Evolutionary conservation across 2,329 filamentous ascomycete genomes (phyloP), one percentile per base, ranked within the genome.

Genomic region (Zopfia rhizophila): DNA sequence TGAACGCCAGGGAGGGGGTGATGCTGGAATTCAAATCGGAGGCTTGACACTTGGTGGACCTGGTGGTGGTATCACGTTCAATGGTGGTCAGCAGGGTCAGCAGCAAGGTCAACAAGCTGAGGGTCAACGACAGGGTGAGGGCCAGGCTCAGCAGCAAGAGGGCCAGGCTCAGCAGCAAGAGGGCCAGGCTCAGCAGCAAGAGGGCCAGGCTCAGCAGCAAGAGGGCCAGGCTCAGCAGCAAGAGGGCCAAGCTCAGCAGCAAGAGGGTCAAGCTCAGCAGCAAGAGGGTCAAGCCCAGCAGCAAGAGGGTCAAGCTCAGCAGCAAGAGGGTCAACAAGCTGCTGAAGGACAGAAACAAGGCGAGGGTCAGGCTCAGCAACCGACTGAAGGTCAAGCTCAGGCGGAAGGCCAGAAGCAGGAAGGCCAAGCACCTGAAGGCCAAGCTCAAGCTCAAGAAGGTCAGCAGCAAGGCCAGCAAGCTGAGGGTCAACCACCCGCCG

Each of bases 31-130:
- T 10, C 45, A 67, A 13, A 50, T 68, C 16, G 64, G 65, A 21
- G 64, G 64, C 1, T 50, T 67, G 23, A 68, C 64, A n/a, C 55
- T 69, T 7, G 65, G 64, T 19, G 65, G 65, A 4, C 24, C 56
- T 16, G 56, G 49, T 18, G 65, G 66, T n/a, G 65, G 65, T 6
- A 65, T 65, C 18, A 55, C 46, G 12, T 57, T 56, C 27, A 41
- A 51, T 12, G 61, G 61, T 12, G 30, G 25, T 27, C 58, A 57
- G 7, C 43, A 44, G 14, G 29, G 38, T 12, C 38, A 56, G 21
- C 30, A 46, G 5, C 55, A 57, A 23, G 49, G 29, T 5, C 16
- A 30, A 18, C 37, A 29, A 31, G 25, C 14, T 13, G 24, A 40
- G 31, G 37, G 7, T 5, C 24, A 16, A 18, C 7, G 7, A 17